A percentile compares a stretch with the other conserved stretches of the same genome.
Conservation (phyloP, 83 land plant species). For the Picea mariana region DNA sequence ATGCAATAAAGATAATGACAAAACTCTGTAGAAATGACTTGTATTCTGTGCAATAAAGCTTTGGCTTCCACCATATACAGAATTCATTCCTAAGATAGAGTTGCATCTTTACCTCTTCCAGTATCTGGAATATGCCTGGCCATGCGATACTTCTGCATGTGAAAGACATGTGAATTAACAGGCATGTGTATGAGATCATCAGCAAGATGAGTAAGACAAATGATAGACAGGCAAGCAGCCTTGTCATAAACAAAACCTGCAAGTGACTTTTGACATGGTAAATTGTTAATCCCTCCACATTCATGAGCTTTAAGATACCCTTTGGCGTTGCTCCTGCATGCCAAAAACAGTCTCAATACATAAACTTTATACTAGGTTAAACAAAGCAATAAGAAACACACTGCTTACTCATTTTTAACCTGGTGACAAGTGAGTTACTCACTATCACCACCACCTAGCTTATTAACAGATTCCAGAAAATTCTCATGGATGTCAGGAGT, state of each 20-base stretch:
- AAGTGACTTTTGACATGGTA: conserved; percentile 51
- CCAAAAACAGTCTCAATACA: not conserved
- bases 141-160: conserved; percentile 58
- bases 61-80: too few relatives aligned
- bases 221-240: not conserved
- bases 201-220: not conserved
- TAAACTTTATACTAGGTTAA: too few relatives aligned
- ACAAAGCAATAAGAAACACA: too few relatives aligned
- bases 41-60: too few relatives aligned
- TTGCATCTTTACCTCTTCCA: conserved; percentile 30
- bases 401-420: too few relatives aligned
- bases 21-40: too few relatives aligned
- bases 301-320: conserved; percentile 33
- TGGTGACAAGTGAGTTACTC: conserved; percentile 10
- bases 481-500: conserved; percentile 41
- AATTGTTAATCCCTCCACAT: conserved; percentile 30
- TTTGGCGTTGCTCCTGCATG: conserved; percentile 53
- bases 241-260: conserved; percentile 23
- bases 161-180: not conserved
- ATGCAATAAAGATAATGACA: too few relatives aligned
- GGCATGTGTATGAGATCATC: conserved; percentile 4
- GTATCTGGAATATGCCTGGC: conserved; percentile 47
- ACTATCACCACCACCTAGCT: conserved; percentile 62
- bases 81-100: not conserved
- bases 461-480: conserved; percentile 42